These are phyloP conservation scores for Aspergillus sparsus DNA, from an alignment of 495 filamentous ascomycete species.

Conservation along the genomic window DNA sequence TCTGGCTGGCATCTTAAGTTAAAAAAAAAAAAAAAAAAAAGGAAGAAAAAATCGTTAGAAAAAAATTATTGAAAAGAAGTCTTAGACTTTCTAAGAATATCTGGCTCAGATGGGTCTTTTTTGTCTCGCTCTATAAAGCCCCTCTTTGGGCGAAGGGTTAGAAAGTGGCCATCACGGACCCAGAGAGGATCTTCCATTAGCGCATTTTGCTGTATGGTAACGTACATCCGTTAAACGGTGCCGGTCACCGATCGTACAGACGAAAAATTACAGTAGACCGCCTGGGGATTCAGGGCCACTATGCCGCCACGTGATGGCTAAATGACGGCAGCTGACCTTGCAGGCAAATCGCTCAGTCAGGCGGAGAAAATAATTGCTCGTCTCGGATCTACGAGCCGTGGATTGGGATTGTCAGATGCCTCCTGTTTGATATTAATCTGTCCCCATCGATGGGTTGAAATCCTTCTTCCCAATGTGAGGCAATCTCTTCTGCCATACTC, in stretches of 20 bases:
- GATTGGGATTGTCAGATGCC: conserved; percentile 1
- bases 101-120: conserved; percentile 20
- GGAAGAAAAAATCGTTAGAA: conserved; percentile 18
- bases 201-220: conserved; percentile 28
- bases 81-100: conserved; percentile 11
- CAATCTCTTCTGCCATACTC: neutral
- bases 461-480: neutral
- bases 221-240: conserved; percentile 21
- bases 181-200: conserved; percentile 39
- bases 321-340: conserved; percentile 30
- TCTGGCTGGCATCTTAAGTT: conserved; percentile 5
- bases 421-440: conserved; percentile 2
- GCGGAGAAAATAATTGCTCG: neutral
- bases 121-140: conserved; percentile 4
- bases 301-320: conserved; percentile 38
- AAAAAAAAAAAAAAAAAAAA: too few species aligned
- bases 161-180: conserved; percentile 27
- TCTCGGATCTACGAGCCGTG: neutral
- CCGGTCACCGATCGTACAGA: conserved; percentile 22
- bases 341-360: conserved; percentile 12
- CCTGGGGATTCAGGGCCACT: conserved; percentile 16
- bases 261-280: conserved; percentile 18
- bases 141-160: conserved; percentile 29
- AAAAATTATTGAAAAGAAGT: conserved; percentile 8
- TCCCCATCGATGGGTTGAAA: neutral